Percentiles rank a stretch among this genome's conserved stretches.
These are phyloP conservation scores for Atkinsonella texensis DNA, from an alignment of 2,329 filamentous ascomycete species.

Conservation along the genomic window DNA sequence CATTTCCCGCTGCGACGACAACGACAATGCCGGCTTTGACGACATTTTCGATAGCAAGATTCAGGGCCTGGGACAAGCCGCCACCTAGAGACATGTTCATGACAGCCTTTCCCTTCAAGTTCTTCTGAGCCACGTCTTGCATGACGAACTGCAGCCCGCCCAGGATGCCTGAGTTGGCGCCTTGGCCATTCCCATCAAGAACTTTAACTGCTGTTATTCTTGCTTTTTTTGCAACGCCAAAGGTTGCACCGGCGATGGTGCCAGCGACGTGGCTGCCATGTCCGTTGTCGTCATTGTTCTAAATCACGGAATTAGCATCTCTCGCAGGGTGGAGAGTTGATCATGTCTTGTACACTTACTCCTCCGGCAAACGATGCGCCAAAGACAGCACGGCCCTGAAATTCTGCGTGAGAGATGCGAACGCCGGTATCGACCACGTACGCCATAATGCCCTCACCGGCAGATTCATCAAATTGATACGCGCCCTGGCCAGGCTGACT, in stretches of 20 bases:
- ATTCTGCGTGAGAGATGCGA: conserved; percentile 40
- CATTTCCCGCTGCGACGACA: conserved; percentile 50
- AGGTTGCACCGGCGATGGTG: conserved; percentile 47
- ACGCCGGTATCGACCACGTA: conserved; percentile 59
- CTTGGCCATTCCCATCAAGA: conserved; percentile 31
- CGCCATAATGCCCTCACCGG: conserved; percentile 43
- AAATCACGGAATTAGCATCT: no score
- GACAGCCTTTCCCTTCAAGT: conserved; percentile 39
- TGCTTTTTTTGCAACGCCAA: conserved; percentile 49
- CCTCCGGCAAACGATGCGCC: conserved; percentile 40
- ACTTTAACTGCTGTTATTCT: conserved; percentile 48
- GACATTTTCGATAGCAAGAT: conserved; percentile 40
- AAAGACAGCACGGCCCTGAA: conserved; percentile 41
- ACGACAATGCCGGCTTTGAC: conserved; percentile 39
- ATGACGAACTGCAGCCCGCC: conserved; percentile 46
- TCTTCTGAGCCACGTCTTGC: conserved; percentile 29
- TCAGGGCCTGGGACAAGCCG: conserved; percentile 34
- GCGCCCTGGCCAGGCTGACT: conserved; percentile 16
- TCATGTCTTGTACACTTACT: conserved; percentile 22
- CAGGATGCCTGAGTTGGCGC: conserved; percentile 33
- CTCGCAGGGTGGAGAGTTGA: no score
- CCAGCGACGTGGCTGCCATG: conserved; percentile 54
- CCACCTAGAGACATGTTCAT: conserved; percentile 55
- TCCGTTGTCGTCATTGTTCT: conserved; percentile 38
- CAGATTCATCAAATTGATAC: conserved; percentile 38